Conservation (phyloP, 495 filamentous ascomycete species). For the Melanomma pulvis-pyrius region DNA sequence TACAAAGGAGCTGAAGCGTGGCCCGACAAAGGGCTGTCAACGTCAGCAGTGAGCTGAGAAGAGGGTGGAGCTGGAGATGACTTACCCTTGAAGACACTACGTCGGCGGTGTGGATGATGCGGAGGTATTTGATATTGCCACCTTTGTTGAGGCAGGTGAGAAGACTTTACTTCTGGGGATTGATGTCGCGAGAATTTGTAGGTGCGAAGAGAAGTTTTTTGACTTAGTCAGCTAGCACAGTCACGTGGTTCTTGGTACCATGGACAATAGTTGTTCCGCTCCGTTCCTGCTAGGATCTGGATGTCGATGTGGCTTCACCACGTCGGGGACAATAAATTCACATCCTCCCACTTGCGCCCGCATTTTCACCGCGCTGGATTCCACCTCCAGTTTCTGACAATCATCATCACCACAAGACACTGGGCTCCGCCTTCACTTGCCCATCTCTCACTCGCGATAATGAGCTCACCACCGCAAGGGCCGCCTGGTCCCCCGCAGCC, state of each 20-base stretch:
- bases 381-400: not conserved
- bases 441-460: not conserved
- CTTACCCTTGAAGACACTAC: not conserved
- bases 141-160: not conserved
- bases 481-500: slow-evolving; percentile 38
- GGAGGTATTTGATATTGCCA: not conserved
- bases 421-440: not conserved
- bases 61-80: not conserved
- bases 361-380: not conserved
- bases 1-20: not conserved
- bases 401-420: not conserved
- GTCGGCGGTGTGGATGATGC: not conserved
- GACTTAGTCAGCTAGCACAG: not conserved
- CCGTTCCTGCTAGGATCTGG: not conserved
- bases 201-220: not conserved
- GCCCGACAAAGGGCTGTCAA: slow-evolving; percentile 22
- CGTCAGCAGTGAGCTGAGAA: slow-evolving; percentile 34
- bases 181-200: not conserved
- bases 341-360: not conserved
- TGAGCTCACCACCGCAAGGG: slow-evolving; percentile 10
- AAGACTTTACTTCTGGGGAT: not conserved
- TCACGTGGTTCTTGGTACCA: not conserved
- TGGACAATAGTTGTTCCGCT: not conserved
- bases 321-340: not conserved
- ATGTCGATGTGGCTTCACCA: slow-evolving; percentile 30